These are phyloP conservation scores for Kwoniella mangroviensis DNA, from an alignment of 768 basidiomycete genomes.

Conservation along the genomic window DNA sequence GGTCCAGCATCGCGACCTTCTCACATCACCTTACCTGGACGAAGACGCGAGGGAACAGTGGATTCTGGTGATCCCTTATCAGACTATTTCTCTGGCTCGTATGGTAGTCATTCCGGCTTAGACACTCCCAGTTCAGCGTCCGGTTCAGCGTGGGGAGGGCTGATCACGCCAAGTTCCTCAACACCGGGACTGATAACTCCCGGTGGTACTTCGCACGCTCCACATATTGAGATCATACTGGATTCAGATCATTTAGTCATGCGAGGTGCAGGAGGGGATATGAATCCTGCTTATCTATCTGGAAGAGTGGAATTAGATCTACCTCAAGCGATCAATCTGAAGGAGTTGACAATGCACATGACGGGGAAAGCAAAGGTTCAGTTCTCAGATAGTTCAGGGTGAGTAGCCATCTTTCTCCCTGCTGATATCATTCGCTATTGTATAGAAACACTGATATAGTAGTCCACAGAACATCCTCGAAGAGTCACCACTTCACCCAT, in stretches of 20 bases:
- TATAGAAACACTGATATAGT: too few relatives aligned
- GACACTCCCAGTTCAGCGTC: slow-evolving; percentile 14
- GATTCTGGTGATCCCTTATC: slow-evolving; percentile 25
- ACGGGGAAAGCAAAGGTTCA: slow-evolving; percentile 80
- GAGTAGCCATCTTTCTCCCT: slow-evolving; percentile 26
- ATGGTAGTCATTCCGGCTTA: slow-evolving; percentile 8
- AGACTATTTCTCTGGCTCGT: slow-evolving; percentile 10
- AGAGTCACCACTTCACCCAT: slow-evolving; percentile 58
- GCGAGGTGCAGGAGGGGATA: slow-evolving; percentile 77
- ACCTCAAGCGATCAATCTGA: slow-evolving; percentile 75
- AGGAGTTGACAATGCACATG: slow-evolving; percentile 81
- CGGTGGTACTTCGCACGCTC: slow-evolving; percentile 16
- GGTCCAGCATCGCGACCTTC: slow-evolving; percentile 17
- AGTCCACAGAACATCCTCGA: slow-evolving; percentile 30
- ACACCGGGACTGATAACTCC: slow-evolving; percentile 22
- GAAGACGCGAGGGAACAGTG: slow-evolving; percentile 19
- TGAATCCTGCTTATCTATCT: slow-evolving; percentile 78
- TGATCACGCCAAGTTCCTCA: slow-evolving; percentile 27
- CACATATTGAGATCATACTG: slow-evolving; percentile 71
- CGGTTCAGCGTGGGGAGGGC: slow-evolving; percentile 21
- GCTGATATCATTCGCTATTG: not conserved
- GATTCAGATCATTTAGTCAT: slow-evolving; percentile 72
- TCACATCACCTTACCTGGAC: slow-evolving; percentile 18
- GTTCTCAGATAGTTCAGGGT: slow-evolving; percentile 56
- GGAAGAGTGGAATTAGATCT: slow-evolving; percentile 82